phyloP scores from a whole-genome alignment of 805 yeast species.

The Candida incommunis region DNA sequence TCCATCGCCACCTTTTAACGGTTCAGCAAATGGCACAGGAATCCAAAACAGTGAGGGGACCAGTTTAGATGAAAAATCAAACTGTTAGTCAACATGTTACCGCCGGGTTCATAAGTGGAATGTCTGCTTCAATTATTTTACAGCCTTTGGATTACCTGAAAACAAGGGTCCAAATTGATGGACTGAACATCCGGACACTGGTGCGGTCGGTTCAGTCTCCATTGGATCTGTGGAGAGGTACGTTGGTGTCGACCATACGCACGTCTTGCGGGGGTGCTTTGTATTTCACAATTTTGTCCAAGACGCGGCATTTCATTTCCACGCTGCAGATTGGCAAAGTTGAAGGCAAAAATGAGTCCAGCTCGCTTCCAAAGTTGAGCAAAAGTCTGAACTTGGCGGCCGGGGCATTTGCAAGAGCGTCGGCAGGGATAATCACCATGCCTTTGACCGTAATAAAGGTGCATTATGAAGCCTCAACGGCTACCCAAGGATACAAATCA shows the following conservation, averaged over 20 bases:
- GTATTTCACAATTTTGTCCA: conserved; percentile 61
- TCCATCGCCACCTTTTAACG: no score
- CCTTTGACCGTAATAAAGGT: conserved; percentile 88
- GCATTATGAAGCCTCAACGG: conserved; percentile 74
- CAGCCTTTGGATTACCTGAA: conserved; percentile 87
- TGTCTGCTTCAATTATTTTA: conserved; percentile 60
- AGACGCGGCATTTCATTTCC: conserved; percentile 40
- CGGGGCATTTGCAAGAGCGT: conserved; percentile 67
- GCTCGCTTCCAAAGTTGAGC: conserved; percentile 52
- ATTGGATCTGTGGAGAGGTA: conserved; percentile 77
- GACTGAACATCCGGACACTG: conserved; percentile 11
- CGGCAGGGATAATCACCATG: conserved; percentile 83
- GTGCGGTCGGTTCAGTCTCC: conserved; percentile 12
- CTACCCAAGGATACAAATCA: conserved; percentile 49
- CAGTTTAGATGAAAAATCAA: conserved; percentile 7
- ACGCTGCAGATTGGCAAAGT: conserved; percentile 9
- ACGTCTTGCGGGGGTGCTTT: conserved; percentile 86
- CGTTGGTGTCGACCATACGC: conserved; percentile 76
- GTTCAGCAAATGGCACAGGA: no score
- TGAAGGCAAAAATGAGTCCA: conserved; percentile 5
- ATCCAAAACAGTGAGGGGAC: no score
- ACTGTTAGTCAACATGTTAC: conserved; percentile 33
- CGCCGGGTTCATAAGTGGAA: conserved; percentile 79
- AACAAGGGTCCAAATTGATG: conserved; percentile 62
- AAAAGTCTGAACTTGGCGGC: conserved; percentile 54